phyloP scores from a whole-genome alignment of 73 alveolate species.

The Paramecium sexaurelia region DNA sequence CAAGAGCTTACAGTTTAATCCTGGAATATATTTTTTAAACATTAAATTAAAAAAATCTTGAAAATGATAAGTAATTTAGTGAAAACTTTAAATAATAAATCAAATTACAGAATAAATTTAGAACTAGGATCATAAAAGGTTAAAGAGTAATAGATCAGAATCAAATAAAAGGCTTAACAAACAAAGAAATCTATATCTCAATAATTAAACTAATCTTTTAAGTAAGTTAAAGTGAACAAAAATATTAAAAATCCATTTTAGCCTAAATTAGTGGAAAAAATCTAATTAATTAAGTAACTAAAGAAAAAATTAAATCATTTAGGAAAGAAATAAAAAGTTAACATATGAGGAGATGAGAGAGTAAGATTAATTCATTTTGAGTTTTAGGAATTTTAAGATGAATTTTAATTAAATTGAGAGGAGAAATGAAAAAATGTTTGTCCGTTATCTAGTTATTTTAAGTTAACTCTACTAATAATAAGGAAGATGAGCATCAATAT shows the following conservation, averaged over 20 bases:
- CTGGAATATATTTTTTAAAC: slow-evolving; percentile 56
- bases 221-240: not conserved
- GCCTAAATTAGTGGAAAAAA: not conserved
- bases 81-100: slow-evolving; percentile 56
- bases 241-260: not conserved
- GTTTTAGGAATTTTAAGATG: not conserved
- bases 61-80: slow-evolving; percentile 60
- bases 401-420: not conserved
- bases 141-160: not conserved
- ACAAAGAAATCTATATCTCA: not conserved
- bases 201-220: too few species aligned
- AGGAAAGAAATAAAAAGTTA: not conserved
- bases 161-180: not conserved
- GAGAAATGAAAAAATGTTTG: not conserved
- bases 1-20: slow-evolving; percentile 56
- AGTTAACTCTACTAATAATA: not conserved
- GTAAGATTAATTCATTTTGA: not conserved
- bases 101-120: not conserved
- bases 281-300: not conserved
- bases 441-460: not conserved
- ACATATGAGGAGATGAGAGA: not conserved
- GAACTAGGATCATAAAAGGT: not conserved
- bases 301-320: not conserved
- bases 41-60: slow-evolving; percentile 9
- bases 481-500: not conserved